Evolutionary conservation across 2,329 filamentous ascomycete species (phyloP).

Genomic region (Corniculantispora saksenae): DNA sequence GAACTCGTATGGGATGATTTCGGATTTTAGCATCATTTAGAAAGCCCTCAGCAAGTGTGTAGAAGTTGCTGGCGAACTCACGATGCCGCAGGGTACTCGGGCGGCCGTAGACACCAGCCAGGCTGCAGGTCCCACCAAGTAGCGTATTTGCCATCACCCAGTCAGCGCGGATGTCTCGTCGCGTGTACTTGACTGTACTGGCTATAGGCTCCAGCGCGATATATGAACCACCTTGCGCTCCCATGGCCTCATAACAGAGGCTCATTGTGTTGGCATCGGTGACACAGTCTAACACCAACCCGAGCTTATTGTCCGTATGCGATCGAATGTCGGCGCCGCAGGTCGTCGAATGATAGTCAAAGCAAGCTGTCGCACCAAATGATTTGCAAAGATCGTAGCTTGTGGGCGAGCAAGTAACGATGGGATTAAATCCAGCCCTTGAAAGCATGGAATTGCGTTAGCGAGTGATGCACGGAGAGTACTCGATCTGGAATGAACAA

Average conservation of each 20-base stretch:
- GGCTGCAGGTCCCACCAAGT: not conserved
- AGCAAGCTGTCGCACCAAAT: slow-evolving; percentile 43
- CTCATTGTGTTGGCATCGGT: slow-evolving; percentile 26
- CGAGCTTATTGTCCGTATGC: slow-evolving; percentile 27
- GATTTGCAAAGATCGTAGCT: slow-evolving; percentile 42
- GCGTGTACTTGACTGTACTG: not conserved
- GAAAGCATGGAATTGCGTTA: too few species aligned
- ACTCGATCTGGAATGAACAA: too few species aligned
- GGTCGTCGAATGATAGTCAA: slow-evolving; percentile 41
- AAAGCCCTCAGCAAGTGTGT: not conserved
- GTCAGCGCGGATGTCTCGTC: not conserved
- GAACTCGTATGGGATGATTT: not conserved
- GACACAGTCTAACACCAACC: slow-evolving; percentile 40
- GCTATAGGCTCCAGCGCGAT: not conserved
- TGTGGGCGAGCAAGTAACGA: slow-evolving; percentile 21
- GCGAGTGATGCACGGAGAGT: too few species aligned
- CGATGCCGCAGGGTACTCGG: not conserved
- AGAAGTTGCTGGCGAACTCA: not conserved
- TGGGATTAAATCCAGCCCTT: slow-evolving; percentile 22
- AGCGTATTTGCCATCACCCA: slow-evolving; percentile 2
- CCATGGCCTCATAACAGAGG: slow-evolving; percentile 40
- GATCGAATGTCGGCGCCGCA: slow-evolving; percentile 26
- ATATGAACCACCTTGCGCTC: slow-evolving; percentile 28
- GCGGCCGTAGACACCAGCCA: not conserved
- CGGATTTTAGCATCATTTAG: not conserved